Conservation (phyloP, 2,329 filamentous ascomycete genomes). For the Nigrograna mackinnonii region DNA sequence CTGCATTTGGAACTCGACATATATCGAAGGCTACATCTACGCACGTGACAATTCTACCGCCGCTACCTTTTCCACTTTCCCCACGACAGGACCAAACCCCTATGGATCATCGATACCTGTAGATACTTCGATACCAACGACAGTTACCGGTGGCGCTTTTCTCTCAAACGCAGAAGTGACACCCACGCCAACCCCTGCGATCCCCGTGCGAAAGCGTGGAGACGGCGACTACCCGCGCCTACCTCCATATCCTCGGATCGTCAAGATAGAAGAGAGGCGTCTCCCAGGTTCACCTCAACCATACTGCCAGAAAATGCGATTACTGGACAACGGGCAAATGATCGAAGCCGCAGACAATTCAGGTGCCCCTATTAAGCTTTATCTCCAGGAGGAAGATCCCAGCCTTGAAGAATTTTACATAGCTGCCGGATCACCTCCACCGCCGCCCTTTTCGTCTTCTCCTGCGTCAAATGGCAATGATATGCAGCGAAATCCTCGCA, state of each 20-base stretch:
- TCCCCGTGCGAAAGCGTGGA: slow-evolving; percentile 7
- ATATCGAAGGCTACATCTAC: slow-evolving; percentile 70
- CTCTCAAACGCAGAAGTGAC: slow-evolving; percentile 5
- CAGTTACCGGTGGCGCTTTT: slow-evolving; percentile 7
- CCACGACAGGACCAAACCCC: slow-evolving; percentile 20
- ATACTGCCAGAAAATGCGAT: slow-evolving; percentile 68
- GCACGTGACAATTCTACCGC: slow-evolving; percentile 55
- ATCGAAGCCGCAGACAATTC: slow-evolving; percentile 36
- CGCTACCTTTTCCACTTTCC: slow-evolving; percentile 31
- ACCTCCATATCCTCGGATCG: slow-evolving; percentile 56
- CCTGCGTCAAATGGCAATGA: slow-evolving; percentile 7
- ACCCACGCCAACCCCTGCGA: slow-evolving; percentile 13
- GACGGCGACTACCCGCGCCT: slow-evolving; percentile 30
- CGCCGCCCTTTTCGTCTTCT: slow-evolving; percentile 8
- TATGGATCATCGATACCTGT: slow-evolving; percentile 10
- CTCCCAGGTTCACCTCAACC: slow-evolving; percentile 52
- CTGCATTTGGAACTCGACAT: slow-evolving; percentile 70
- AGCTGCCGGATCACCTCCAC: slow-evolving; percentile 7
- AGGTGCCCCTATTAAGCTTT: slow-evolving; percentile 40
- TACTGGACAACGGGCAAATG: slow-evolving; percentile 56
- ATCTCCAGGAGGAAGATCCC: slow-evolving; percentile 47
- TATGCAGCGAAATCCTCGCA: no score
- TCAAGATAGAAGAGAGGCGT: slow-evolving; percentile 70
- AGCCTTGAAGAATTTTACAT: slow-evolving; percentile 27
- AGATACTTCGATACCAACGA: slow-evolving; percentile 9